Evolutionary conservation across 2,329 filamentous ascomycete species (phyloP), one percentile per base, ranked within the genome.

Genomic region (Rhynchosporium agropyri): DNA sequence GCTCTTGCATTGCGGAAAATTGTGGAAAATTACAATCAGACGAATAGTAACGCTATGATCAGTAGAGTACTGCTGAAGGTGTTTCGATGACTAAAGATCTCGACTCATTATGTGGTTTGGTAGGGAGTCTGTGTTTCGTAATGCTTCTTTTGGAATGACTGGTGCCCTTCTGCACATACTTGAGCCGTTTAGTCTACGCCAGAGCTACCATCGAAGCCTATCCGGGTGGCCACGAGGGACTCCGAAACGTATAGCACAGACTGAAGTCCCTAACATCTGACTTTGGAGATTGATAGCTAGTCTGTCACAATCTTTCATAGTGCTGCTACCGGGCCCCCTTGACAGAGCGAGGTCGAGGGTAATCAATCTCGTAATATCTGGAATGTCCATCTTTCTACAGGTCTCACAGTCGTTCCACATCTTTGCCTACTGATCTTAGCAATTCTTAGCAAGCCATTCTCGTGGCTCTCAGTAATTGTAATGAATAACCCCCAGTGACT

Each of bases 11-110:
- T 13, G 33, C 40, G 54, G 40, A 46, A 26, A 57, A 57, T 45
- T 12, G 12, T 31, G 54, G 40, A 57, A 56, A 20, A 57, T 43
- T 20, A 57, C 42, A 9, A 57, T 57, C 42, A 46, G 54, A 46
- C 29, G 54, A 57, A 46, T n/a, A n/a, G 12, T 45, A 13, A 20
- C 29, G 8, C 15, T 45, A n/a, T 31, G 26, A 20, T 10, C 42
- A 3, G 38, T 20, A 4, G 29, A 43, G 29, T n/a, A 45, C 40
- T 13, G 15, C 10, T 28, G 20, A 42, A 36, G 13, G 28, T 26
- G 13, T 38, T 13, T 33, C 10, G 43, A 3, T 56, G 38, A 31
- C 40, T 29, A 15, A 20, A 12, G 38, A 31, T 28, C 28, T 56
- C 10, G 3, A 6, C 5, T 36, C 38, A 42, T 20, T 3, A 46